Evolutionary conservation across 2,329 filamentous ascomycete genomes (phyloP).

Genomic region (Trichophyton benhamiae): DNA sequence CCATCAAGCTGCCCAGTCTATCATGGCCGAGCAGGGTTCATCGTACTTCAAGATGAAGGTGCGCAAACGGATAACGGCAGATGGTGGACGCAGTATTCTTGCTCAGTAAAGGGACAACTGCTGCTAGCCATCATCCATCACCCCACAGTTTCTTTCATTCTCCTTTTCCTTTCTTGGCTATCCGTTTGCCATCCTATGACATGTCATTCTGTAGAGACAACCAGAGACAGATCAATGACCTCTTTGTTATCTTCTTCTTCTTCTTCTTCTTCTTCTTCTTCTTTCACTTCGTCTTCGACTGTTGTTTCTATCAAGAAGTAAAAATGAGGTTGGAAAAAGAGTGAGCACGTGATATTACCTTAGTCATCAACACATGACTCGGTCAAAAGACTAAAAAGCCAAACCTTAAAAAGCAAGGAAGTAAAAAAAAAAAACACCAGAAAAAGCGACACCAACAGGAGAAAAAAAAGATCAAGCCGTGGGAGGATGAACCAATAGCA

Average conservation of each 20-base stretch:
- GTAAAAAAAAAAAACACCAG: not conserved
- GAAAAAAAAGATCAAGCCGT: not conserved
- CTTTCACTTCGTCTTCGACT: not conserved
- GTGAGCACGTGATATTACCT: not conserved
- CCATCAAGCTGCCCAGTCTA: not conserved
- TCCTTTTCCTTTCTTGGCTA: not conserved
- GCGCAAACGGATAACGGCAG: constrained; percentile 30
- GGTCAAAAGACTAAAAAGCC: not conserved
- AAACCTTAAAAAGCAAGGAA: not conserved
- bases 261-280: not conserved
- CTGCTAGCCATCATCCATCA: not conserved
- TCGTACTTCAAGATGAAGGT: constrained; percentile 30
- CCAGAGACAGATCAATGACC: not conserved
- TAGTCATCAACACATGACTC: not conserved
- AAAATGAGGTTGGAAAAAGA: not conserved
- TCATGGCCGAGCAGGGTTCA: constrained; percentile 16
- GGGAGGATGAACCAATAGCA: not conserved
- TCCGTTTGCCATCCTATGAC: not conserved
- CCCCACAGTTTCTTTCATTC: not conserved
- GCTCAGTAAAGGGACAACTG: constrained; percentile 11
- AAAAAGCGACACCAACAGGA: too few relatives aligned
- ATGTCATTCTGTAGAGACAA: not conserved
- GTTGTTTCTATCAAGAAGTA: not conserved
- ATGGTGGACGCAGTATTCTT: constrained; percentile 34
- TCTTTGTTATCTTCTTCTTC: not conserved